Evolutionary conservation across 305 asterid genomes (phyloP).

Genomic region (Stenogyne calaminthoides): DNA sequence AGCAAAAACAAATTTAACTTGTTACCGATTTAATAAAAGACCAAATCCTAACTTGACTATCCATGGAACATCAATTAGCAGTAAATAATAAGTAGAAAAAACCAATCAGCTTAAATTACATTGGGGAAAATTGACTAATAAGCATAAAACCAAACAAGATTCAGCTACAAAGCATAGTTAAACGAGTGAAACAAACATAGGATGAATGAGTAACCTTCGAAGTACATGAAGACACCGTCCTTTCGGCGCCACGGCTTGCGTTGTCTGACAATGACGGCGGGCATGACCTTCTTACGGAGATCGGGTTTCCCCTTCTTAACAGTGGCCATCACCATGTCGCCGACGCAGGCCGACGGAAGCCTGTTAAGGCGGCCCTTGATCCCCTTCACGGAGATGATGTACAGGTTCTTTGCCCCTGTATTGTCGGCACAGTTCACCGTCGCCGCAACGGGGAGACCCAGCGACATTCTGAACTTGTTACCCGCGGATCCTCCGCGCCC

Average conservation of each 20-base stretch:
- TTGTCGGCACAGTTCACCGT: conserved; percentile 73
- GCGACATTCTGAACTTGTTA: conserved; percentile 72
- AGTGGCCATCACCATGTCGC: conserved; percentile 74
- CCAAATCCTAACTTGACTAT: neutral
- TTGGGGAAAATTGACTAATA: neutral
- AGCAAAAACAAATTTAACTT: neutral
- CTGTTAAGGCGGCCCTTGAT: conserved; percentile 71
- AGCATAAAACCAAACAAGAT: no score
- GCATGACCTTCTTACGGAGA: conserved; percentile 69
- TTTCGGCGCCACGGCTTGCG: conserved; percentile 85
- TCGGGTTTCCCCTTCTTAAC: conserved; percentile 70
- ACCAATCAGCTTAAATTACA: neutral
- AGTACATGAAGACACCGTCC: conserved; percentile 76
- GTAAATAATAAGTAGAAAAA: neutral
- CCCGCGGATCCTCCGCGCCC: conserved; percentile 88
- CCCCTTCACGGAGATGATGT: conserved; percentile 72
- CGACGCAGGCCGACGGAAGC: conserved; percentile 65
- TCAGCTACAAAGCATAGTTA: no score
- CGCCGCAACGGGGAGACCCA: conserved; percentile 76
- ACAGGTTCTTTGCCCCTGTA: conserved; percentile 71
- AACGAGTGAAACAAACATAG: neutral
- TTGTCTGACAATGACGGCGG: conserved; percentile 67
- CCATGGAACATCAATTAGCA: no score
- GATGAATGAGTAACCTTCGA: conserved; percentile 48
- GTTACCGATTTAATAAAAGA: neutral